These are phyloP conservation scores for Apocynum venetum DNA, from an alignment of 257 asterid species.

Conservation along the genomic window DNA sequence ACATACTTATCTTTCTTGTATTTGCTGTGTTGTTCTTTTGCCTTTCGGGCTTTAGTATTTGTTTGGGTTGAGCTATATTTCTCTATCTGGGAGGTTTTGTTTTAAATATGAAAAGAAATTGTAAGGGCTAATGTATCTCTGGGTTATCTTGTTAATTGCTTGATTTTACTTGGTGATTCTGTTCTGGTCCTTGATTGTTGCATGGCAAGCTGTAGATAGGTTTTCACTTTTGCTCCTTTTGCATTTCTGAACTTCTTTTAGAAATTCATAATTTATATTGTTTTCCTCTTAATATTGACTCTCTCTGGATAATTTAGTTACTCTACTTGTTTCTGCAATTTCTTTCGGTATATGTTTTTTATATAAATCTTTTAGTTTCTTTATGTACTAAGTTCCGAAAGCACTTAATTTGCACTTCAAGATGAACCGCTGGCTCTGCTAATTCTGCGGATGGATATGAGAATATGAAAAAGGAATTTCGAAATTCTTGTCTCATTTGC, in stretches of 20 bases:
- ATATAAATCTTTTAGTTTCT: background rate
- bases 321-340: background rate
- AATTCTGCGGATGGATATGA: background rate
- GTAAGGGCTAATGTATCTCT: background rate
- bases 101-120: background rate
- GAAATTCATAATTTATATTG: background rate
- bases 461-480: background rate
- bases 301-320: background rate
- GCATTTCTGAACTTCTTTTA: background rate
- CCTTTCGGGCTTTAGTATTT: background rate
- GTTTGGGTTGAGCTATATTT: too few species aligned
- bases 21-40: background rate
- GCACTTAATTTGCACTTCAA: background rate
- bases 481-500: background rate
- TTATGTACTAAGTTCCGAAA: background rate
- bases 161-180: background rate
- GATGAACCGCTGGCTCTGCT: background rate
- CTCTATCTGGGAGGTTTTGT: too few species aligned
- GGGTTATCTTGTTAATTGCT: background rate
- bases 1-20: constrained; percentile 12
- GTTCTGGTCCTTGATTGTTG: background rate
- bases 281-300: background rate
- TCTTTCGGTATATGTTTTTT: too few species aligned
- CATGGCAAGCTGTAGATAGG: background rate
- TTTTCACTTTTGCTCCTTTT: background rate